Evolutionary conservation across 2,329 filamentous ascomycete genomes (phyloP), one percentile per base, ranked within the genome.

Genomic region (Penicillium verrucosum): DNA sequence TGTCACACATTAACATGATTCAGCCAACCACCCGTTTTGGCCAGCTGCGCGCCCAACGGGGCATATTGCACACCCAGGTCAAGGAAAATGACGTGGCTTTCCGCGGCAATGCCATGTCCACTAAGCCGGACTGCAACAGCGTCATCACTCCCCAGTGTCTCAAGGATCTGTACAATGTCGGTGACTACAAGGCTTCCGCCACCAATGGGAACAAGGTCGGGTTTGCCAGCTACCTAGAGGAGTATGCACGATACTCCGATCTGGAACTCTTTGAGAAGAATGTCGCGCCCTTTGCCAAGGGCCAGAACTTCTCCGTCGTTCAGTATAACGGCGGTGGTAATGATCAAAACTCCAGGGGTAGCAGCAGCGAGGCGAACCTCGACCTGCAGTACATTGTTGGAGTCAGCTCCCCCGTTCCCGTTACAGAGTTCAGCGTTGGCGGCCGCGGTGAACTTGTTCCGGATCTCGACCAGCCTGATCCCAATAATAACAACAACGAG

Each of bases 351-450:
- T 69, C 75, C 10, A 63, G 62, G 2, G 60, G 67, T 11, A 72
- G 77, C 60, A 77, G 76, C 59, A 73, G 75, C 16, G 80, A 82
- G 62, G 80, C 78, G 50, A 81, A 81, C 61, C 70, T 81, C 18
- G 80, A 82, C 57, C 72, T 79, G 37, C 78, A 81, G 62, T 80
- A 80, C 58, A 79, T 79, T 5, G 60, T 78, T 41, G 76, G 77
- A 30, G 60, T 81, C 14, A 74, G 75, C 54, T 63, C 74, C 11
- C 77, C 78, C 0, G 64, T 79, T 16, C 73, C 76, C 2, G 74
- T 77, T 12, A 77, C 73, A 10, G 80, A 79, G 59, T 81, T 73
- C 66, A 79, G 75, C 66, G 80, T 78, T 32, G 74, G 75, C 34
- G 77, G 77, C n/a, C 76, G 76, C 37, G 79, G 76, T 12, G 61